These are phyloP conservation scores for Cyberlindnera petersonii DNA, from an alignment of 805 yeast species.

Conservation along the genomic window DNA sequence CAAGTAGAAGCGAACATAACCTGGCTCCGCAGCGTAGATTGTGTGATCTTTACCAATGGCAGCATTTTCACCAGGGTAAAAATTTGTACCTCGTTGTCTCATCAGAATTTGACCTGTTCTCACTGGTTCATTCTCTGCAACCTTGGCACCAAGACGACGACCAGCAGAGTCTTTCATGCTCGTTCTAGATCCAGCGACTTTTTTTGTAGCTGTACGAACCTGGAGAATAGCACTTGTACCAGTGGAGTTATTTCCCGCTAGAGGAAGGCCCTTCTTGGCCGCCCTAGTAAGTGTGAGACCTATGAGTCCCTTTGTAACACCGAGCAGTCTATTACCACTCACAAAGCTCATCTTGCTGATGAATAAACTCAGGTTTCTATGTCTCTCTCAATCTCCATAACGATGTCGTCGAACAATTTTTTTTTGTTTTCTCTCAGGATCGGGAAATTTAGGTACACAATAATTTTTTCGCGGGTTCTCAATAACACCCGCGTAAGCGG, in stretches of 20 bases:
- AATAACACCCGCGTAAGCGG: no score
- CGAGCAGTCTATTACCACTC: slow-evolving; percentile 14
- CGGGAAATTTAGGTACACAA: no score
- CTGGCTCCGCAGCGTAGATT: slow-evolving; percentile 86
- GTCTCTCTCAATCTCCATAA: no score
- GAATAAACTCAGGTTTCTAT: neutral
- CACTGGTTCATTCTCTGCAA: slow-evolving; percentile 69
- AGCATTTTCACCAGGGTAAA: slow-evolving; percentile 91
- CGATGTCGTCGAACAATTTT: no score
- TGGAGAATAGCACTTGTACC: slow-evolving; percentile 25
- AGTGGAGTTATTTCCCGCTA: slow-evolving; percentile 11
- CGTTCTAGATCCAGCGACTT: slow-evolving; percentile 92
- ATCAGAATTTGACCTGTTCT: slow-evolving; percentile 80
- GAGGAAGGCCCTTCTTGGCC: slow-evolving; percentile 4
- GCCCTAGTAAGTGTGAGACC: slow-evolving; percentile 15
- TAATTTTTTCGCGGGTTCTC: no score
- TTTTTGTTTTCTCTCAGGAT: no score
- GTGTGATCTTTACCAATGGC: slow-evolving; percentile 94
- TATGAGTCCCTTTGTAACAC: slow-evolving; percentile 13
- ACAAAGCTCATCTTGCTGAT: slow-evolving; percentile 17
- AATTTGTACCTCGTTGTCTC: slow-evolving; percentile 93
- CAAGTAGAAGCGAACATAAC: slow-evolving; percentile 82
- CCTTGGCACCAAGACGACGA: slow-evolving; percentile 88
- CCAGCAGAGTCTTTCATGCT: slow-evolving; percentile 94
- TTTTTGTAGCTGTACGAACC: slow-evolving; percentile 88